Evolutionary conservation across 768 basidiomycete species (phyloP), one percentile per base, ranked within the genome.

Genomic region (Lyophyllum decastes): DNA sequence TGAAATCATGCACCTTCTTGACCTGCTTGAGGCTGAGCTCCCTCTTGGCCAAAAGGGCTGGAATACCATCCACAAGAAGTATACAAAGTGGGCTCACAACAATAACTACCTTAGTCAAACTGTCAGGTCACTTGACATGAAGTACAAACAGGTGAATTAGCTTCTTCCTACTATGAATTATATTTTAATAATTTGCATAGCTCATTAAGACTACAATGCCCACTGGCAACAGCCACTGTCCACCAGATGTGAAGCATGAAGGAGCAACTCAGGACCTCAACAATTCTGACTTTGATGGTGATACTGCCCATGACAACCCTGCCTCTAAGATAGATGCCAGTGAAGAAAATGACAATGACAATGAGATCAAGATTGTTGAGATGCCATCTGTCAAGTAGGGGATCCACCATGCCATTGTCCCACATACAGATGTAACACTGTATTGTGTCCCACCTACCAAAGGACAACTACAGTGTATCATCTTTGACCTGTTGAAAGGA

Each of bases 131-230:
- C 61, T 71, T 33, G 61, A 68, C 49, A 66, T 56, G 2, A 68
- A 67, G 54, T 71, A 57, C 50, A 70, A 68, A 55, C 58, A 60
- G 48, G 69, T 71, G 56, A 14, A 56, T 53, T n/a, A 50, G 0
- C 25, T 52, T 12, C 26, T 48, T 17, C 38, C 25, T 55, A 4
- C 43, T 14, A 9, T 30, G 3, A 33, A 30, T 9, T 12, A 26
- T 33, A 25, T 33, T 44, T 6, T 30, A 5, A 45, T 22, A 19
- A 30, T 30, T 49, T 7, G 9, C n/a, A 2, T 21, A 47, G 43
- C 43, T 55, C 6, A 17, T 47, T 46, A 55, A 47, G 46, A 48
- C 45, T 9, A 24, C 7, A 17, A 52, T 48, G 51, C 52, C 45
- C 12, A 51, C 56, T 46, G 47, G 51, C 41, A 40, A 58, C 17